Base-by-base conservation (phyloP, 768 basidiomycete genomes). In the Coprinopsis marcescibilis region DNA sequence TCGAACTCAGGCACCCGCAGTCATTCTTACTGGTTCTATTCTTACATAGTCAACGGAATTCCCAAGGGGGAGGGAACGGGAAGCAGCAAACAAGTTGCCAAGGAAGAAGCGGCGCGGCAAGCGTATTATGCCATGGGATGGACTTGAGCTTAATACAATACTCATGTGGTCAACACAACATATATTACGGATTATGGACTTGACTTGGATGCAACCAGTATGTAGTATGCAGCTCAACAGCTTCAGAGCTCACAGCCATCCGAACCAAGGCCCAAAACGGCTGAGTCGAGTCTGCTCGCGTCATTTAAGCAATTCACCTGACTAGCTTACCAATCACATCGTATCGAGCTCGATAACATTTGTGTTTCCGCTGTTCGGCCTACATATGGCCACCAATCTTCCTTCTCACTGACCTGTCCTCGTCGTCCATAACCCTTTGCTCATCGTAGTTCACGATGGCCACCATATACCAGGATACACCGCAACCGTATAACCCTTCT, bases 41-140 rank as follows among this genome's bases (percentile, higher is more conserved):
- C 37, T 19, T 60, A 45, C n/a, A 23, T 49, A 87, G 87, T 85
- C 42, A 83, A 87, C 54, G 83, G 83, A 1, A 77, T 85, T 48
- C 67, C 68, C 56, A 85, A 80, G 55, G 86, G 86, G 10, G 62
- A 68, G 40, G 87, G 86, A 1, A 62, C 59, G n/a, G 83, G 84
- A 23, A 67, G 71, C 43, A 83, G 71, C 60, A 89, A 89, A 61
- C 85, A 89, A 57, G 63, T 77, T 1, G 86, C 86, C 5, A 89
- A 87, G 61, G 86, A 89, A 56, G 81, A 83, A 46, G 86, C 86
- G 0, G 85, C 86, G 14, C 72, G 76, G 48, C 68, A 78, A 54
- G 86, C 86, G 7, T 86, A 77, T 63, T 76, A 78, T 56, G 73
- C 76, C 7, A 81, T 89, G 83, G 85, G 86, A 26, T 88, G 85